Evolutionary conservation across 2,329 filamentous ascomycete genomes (phyloP), one percentile per base, ranked within the genome.

Genomic region (Fusarium keratoplasticum): DNA sequence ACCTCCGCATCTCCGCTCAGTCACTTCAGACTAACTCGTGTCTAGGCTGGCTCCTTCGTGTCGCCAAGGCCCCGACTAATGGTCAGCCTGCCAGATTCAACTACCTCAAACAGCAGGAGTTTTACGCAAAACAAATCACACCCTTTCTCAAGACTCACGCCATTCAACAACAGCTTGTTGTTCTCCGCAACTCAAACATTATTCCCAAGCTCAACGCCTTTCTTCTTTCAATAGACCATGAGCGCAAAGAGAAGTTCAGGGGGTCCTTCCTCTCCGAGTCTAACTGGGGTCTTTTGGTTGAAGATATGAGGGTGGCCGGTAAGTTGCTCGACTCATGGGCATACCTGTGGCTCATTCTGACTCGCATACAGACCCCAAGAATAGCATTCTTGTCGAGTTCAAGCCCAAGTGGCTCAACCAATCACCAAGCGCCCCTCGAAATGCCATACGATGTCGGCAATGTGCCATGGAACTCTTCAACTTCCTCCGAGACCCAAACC

Each of bases 381-480:
- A 78, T n/a, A 79, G 75, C 66, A 65, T 81, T 31, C 80, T 93
- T 35, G 84, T 94, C 65, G 93, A 96, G 80, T 93, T 96, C 83
- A 96, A 96, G 80, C 94, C 94, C 16, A 96, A 96, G 82, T 96
- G 94, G 94, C 88, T 96, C 29, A 84, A 87, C 10, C 93, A 95
- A 80, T 95, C 93, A 3, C 93, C 92, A 5, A 91, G 89, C 40
- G 93, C 94, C 0, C 94, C 94, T 1, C 29, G 79, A 0, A 82
- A 84, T 31, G 89, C 93, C 44, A 88, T 85, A 60, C 87, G 93
- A 60, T 96, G 94, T 83, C 90, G 94, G 35, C 95, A 92, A 42
- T 96, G 94, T 80, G 94, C 94, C 40, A 84, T 84, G 54, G 82
- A 85, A 70, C 78, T 85, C 58, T 79, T 80, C 60, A 82, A 82